Base-by-base conservation (phyloP, 148 eudicot species). In the Camellia granthamiana region DNA sequence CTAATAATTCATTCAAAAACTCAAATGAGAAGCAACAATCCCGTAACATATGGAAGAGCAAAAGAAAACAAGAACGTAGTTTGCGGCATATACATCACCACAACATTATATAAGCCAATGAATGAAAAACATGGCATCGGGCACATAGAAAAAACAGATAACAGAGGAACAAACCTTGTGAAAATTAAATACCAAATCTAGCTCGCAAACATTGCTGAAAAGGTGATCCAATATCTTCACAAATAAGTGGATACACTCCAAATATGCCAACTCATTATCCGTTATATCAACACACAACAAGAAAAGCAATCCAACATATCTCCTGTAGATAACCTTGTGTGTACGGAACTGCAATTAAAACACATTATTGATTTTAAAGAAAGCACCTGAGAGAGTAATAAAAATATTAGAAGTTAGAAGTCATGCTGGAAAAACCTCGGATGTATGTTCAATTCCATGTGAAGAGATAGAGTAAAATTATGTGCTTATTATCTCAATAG, bases 141-240 rank as follows among this genome's bases (percentile, higher is more conserved):
- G 9, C 15, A 11, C 2, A 21, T 3, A 44, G n/a, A 43, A 11
- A 14, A 44, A 62, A 76, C 60, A 4, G 15, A 76, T 1, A 71
- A 3, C 30, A 75, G 13, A 64, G 61, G 79, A 46, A 11, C 88
- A 47, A 59, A 86, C 90, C 90, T 88, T 88, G 83, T 88, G 90
- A 74, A 95, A 95, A 83, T 95, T 95, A 82, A 92, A 95, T 44
- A 92, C 98, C 81, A 95, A 80, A 89, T 95, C 98, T 70, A 95
- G 92, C 90, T 95, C 97, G 58, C 98, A 95, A 55, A 95, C 98
- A 81, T 93, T 95, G 90, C 98, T 94, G 94, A 92, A 94, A 79
- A 94, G 91, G 81, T 94, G 98, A 83, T 94, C 97, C 85, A 94
- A 78, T 81, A 94, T 94, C 91, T 94, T 94, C 77, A 94, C 98